Percentiles rank a stretch among this genome's conserved stretches.
Evolutionary conservation across 2,329 filamentous ascomycete genomes (phyloP).

Genomic region (Sporothrix euskadiensis): DNA sequence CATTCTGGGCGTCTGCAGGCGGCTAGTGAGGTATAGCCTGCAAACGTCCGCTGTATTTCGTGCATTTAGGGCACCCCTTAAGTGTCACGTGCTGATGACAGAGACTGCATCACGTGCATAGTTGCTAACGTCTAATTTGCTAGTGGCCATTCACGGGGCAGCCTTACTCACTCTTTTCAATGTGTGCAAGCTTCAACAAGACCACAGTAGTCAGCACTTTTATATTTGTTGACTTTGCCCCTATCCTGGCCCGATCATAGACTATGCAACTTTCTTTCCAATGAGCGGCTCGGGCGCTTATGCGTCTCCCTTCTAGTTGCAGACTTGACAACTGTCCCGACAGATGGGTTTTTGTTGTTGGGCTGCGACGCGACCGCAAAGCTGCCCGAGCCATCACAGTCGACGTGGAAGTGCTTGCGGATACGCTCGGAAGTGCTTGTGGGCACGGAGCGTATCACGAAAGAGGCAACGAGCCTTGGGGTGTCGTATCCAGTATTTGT

Average conservation of each 20-base stretch:
- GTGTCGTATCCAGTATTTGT: not conserved
- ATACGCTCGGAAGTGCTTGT: no score
- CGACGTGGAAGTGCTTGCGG: not conserved
- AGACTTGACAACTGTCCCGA: not conserved
- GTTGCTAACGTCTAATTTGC: not conserved
- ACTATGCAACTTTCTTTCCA: not conserved
- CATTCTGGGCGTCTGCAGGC: not conserved
- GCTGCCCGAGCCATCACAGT: not conserved
- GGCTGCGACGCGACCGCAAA: not conserved
- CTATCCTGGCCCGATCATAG: not conserved
- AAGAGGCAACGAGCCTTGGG: not conserved
- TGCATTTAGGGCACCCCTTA: not conserved
- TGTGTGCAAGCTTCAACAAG: not conserved
- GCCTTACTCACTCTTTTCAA: not conserved
- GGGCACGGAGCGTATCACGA: not conserved
- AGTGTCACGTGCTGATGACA: slow-evolving; percentile 8
- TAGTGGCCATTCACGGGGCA: not conserved
- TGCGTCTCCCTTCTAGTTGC: not conserved
- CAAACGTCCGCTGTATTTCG: not conserved
- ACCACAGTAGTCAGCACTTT: not conserved
- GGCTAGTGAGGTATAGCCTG: not conserved
- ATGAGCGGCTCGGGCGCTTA: not conserved
- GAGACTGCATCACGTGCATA: not conserved
- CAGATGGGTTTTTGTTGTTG: not conserved
- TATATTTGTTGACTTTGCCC: not conserved